Conservation (phyloP, 176 grass and related monocot species). For the Triticum timopheevii region DNA sequence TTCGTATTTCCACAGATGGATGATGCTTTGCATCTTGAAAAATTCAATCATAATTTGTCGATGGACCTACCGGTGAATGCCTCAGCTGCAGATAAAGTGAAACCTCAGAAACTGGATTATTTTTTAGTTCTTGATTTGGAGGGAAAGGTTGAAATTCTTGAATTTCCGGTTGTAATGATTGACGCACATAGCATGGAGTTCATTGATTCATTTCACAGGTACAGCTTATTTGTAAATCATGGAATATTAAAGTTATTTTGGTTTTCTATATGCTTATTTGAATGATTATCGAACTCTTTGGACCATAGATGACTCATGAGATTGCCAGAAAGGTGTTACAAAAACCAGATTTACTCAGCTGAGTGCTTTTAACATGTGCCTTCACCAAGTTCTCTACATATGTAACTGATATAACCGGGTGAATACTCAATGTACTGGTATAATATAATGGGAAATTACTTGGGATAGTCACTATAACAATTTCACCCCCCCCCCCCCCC, state of each 20-base stretch:
- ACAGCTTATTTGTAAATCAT: constrained; percentile 33
- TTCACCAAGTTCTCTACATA: background rate
- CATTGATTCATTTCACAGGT: constrained; percentile 91
- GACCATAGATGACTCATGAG: constrained; percentile 3
- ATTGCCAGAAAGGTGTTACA: background rate
- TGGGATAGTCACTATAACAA: background rate
- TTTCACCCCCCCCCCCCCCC: background rate
- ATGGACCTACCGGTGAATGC: constrained; percentile 57
- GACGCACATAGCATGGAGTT: constrained; percentile 72
- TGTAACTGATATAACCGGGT: background rate
- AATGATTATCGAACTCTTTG: background rate
- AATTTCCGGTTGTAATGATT: constrained; percentile 90
- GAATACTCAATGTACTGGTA: background rate
- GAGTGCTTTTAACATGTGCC: background rate
- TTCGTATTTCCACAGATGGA: constrained; percentile 57
- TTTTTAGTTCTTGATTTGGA: constrained; percentile 89
- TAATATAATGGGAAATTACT: background rate
- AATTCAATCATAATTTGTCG: constrained; percentile 77
- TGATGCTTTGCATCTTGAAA: constrained; percentile 64
- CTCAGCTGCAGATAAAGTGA: constrained; percentile 46
- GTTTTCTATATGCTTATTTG: background rate
- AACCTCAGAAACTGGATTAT: constrained; percentile 76
- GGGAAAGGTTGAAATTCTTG: constrained; percentile 96
- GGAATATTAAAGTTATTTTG: background rate
- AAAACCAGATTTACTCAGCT: background rate